Evolutionary conservation across 305 asterid species (phyloP).

Genomic region (Plantago coronopus): DNA sequence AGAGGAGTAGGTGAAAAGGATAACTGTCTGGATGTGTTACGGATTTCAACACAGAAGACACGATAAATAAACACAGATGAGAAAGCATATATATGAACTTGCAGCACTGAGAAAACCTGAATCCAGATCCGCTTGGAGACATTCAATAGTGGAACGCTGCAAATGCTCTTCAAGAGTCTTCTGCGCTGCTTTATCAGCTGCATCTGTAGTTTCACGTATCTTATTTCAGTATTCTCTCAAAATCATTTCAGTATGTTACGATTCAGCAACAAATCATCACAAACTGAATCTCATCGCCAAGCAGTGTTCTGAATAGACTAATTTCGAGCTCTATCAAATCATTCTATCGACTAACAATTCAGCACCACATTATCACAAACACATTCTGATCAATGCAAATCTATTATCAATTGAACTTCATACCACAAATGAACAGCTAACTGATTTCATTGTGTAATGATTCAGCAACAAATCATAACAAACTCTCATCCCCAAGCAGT

Average conservation of each 20-base stretch:
- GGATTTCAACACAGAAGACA: not conserved
- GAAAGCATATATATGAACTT: no score
- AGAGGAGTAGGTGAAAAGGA: not conserved
- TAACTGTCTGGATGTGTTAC: not conserved
- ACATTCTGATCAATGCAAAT: not conserved
- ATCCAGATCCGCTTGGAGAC: conserved; percentile 64
- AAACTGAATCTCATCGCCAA: not conserved
- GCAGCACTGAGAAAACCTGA: conserved; percentile 35
- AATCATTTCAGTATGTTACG: not conserved
- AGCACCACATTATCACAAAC: not conserved
- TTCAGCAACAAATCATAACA: not conserved
- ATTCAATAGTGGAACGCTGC: conserved; percentile 53
- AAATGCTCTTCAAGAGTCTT: conserved; percentile 75
- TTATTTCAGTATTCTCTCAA: conserved; percentile 1
- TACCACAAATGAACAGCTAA: not conserved
- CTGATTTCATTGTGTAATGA: not conserved
- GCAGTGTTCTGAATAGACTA: no score
- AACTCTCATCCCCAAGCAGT: no score
- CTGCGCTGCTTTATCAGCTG: conserved; percentile 85
- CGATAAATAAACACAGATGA: no score
- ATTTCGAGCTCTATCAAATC: not conserved
- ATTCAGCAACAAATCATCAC: conserved; percentile 2
- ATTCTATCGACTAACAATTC: not conserved
- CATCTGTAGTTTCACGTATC: conserved; percentile 51
- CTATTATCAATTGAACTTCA: not conserved